Conservation (phyloP, 225 moss, liverwort and hornwort genomes). For the Thuidium tamariscinum region DNA sequence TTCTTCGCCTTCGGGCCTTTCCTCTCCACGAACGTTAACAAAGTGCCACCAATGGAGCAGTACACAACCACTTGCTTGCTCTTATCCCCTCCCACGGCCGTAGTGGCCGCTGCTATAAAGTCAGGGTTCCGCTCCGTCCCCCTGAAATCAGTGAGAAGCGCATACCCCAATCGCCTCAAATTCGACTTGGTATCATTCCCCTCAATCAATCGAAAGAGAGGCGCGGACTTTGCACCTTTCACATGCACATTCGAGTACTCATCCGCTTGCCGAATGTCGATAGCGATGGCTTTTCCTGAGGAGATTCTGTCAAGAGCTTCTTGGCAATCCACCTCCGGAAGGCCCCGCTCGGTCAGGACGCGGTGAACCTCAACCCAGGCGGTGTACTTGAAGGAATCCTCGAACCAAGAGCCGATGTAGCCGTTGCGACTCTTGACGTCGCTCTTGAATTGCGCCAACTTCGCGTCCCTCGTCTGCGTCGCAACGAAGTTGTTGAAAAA, state of each 20-base stretch:
- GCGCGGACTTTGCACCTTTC: constrained; percentile 37
- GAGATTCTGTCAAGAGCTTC: constrained; percentile 20
- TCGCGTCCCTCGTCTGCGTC: constrained; percentile 54
- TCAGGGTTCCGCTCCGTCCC: constrained; percentile 89
- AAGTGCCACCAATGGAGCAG: constrained; percentile 74
- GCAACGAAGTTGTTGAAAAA: constrained; percentile 52
- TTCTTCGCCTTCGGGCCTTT: constrained; percentile 76
- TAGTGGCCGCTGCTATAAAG: constrained; percentile 38
- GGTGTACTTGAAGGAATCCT: constrained; percentile 59
- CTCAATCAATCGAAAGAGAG: constrained; percentile 72
- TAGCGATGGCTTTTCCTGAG: constrained; percentile 37
- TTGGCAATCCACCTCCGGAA: constrained; percentile 38
- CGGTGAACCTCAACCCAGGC: constrained; percentile 71
- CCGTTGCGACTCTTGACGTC: constrained; percentile 32
- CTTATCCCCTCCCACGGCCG: constrained; percentile 60
- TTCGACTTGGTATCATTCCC: constrained; percentile 69
- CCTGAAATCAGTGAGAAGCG: constrained; percentile 64
- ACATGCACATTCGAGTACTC: constrained; percentile 47
- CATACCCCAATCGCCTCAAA: constrained; percentile 68
- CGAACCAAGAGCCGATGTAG: constrained; percentile 48
- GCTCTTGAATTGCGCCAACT: constrained; percentile 37
- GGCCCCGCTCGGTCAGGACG: constrained; percentile 50
- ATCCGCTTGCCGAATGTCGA: constrained; percentile 63
- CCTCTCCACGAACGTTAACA: constrained; percentile 70
- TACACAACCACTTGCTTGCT: constrained; percentile 52